Evolutionary conservation across 441 rosid species (phyloP).

Genomic region (Cnidoscolus chayamansa): DNA sequence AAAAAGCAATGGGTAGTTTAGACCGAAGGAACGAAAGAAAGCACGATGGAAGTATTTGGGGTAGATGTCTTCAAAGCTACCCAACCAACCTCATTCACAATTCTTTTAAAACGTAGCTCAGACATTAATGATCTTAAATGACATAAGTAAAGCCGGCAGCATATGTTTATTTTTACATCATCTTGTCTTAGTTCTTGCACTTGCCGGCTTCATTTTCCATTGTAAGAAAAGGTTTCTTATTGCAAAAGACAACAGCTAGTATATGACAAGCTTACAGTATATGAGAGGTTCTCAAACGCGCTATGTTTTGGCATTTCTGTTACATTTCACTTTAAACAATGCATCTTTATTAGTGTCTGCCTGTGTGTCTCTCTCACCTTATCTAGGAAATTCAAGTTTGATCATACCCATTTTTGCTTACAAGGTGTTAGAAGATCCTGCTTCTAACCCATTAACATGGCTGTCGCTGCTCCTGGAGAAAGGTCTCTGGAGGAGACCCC

Average conservation of each 20-base stretch:
- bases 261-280: background rate
- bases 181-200: background rate
- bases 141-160: slow-evolving; percentile 16
- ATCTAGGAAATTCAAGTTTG: background rate
- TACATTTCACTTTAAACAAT: background rate
- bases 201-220: slow-evolving; percentile 15
- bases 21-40: background rate
- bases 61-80: slow-evolving; percentile 8
- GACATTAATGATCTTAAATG: no score
- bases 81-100: background rate
- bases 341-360: slow-evolving; percentile 12
- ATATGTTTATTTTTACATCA: background rate
- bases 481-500: slow-evolving; percentile 45
- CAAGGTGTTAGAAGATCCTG: background rate
- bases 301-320: background rate
- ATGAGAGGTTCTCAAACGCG: background rate
- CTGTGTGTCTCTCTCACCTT: background rate
- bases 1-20: background rate
- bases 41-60: background rate
- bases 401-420: background rate
- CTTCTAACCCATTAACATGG: slow-evolving; percentile 22
- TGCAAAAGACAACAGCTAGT: background rate
- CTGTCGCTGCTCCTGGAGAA: slow-evolving; percentile 34
- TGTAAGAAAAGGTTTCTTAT: background rate
- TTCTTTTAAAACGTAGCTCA: no score